These are phyloP conservation scores for Cystofilobasidium capitatum DNA, from an alignment of 768 basidiomycete genomes.

Conservation along the genomic window DNA sequence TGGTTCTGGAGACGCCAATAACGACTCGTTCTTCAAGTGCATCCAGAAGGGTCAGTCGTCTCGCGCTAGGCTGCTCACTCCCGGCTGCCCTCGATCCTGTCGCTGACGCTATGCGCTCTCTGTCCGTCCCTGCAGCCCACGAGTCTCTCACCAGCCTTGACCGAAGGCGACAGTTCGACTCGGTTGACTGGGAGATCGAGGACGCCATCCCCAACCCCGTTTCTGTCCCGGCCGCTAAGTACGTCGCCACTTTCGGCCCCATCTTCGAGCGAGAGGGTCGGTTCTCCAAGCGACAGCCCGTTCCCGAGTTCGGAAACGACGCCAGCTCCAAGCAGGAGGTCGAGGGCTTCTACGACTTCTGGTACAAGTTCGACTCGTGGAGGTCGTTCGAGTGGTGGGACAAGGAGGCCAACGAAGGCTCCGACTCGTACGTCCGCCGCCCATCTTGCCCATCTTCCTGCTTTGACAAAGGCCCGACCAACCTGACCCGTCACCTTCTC, in stretches of 20 bases:
- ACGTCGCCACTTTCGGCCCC: constrained; percentile 56
- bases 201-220: constrained; percentile 53
- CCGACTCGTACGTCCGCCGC: constrained; percentile 60
- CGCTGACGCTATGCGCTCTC: neutral
- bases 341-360: constrained; percentile 93
- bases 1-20: constrained; percentile 71
- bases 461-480: neutral
- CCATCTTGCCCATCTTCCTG: neutral
- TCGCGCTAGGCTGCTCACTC: neutral
- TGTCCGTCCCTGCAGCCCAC: constrained; percentile 48
- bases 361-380: constrained; percentile 99
- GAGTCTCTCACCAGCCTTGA: constrained; percentile 82
- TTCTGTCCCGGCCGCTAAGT: constrained; percentile 35
- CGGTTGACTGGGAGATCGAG: constrained; percentile 76
- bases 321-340: constrained; percentile 70
- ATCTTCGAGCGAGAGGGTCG: constrained; percentile 85
- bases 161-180: constrained; percentile 88
- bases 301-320: constrained; percentile 63
- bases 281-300: constrained; percentile 76
- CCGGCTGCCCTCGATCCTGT: neutral
- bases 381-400: constrained; percentile 94
- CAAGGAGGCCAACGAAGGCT: constrained; percentile 97
- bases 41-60: constrained; percentile 63
- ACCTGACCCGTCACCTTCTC: neutral
- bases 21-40: constrained; percentile 99